phyloP scores from a whole-genome alignment of 2,329 filamentous ascomycete genomes.

The Proliferodiscus dingleyae region DNA sequence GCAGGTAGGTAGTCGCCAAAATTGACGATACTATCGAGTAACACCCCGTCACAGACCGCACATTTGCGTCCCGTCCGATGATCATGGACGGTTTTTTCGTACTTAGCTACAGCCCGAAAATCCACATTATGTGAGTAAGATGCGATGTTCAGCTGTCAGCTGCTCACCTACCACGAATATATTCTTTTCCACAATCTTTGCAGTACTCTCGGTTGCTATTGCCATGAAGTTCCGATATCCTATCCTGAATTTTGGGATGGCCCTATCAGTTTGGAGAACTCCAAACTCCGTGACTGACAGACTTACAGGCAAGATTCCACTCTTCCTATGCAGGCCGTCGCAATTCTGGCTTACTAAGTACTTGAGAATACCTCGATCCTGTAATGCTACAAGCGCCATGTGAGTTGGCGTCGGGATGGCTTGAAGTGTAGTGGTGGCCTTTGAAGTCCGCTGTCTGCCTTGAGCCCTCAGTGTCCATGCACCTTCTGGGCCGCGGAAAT shows the following conservation, averaged over 20 bases:
- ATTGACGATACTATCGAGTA: slow-evolving; percentile 43
- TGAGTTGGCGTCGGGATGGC: slow-evolving; percentile 42
- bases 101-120: slow-evolving; percentile 40
- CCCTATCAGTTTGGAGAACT: background rate
- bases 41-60: slow-evolving; percentile 33
- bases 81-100: slow-evolving; percentile 39
- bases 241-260: slow-evolving; percentile 28
- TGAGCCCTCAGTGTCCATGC: slow-evolving; percentile 42
- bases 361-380: slow-evolving; percentile 38
- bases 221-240: slow-evolving; percentile 43
- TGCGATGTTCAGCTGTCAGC: background rate
- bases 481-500: slow-evolving; percentile 44
- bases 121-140: slow-evolving; percentile 37
- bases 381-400: slow-evolving; percentile 43
- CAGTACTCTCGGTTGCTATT: slow-evolving; percentile 45
- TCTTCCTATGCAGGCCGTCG: slow-evolving; percentile 41
- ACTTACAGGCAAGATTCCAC: slow-evolving; percentile 41
- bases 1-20: slow-evolving; percentile 38
- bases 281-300: background rate
- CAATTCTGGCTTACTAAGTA: slow-evolving; percentile 43
- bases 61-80: slow-evolving; percentile 45
- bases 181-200: slow-evolving; percentile 41
- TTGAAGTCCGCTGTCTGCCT: slow-evolving; percentile 32
- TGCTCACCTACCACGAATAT: slow-evolving; percentile 34
- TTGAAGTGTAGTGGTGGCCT: slow-evolving; percentile 36